These are phyloP conservation scores for Trichoderma aggressivum DNA, from an alignment of 2,329 filamentous ascomycete genomes.

Conservation along the genomic window DNA sequence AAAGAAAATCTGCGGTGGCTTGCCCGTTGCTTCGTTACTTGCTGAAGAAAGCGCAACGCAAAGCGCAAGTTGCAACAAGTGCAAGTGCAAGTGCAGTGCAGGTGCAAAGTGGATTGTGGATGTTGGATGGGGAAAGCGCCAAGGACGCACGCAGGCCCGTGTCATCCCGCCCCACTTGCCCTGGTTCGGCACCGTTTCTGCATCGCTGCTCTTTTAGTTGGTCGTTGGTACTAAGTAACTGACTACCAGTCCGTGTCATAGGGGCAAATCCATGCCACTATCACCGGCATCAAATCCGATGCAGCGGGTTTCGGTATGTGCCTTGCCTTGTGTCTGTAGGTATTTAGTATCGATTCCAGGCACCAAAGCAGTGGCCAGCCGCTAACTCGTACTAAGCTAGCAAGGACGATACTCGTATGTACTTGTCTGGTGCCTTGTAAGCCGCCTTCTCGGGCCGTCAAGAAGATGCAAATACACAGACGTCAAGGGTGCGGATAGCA, in stretches of 20 bases:
- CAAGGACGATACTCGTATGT: not conserved
- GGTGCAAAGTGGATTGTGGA: not conserved
- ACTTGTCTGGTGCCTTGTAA: not conserved
- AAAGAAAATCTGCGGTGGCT: not conserved
- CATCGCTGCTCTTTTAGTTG: not conserved
- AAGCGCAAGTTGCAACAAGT: not conserved
- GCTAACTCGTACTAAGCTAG: not conserved
- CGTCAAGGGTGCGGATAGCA: not conserved
- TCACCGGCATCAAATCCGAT: not conserved
- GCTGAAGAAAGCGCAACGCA: not conserved
- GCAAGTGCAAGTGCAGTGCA: not conserved
- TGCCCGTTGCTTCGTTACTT: not conserved
- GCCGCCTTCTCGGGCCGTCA: not conserved
- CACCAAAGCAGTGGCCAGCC: not conserved
- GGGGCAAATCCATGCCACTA: not conserved
- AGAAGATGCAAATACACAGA: not conserved
- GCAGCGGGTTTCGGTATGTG: not conserved
- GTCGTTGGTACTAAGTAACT: not conserved
- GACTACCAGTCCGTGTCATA: not conserved
- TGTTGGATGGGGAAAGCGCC: not conserved
- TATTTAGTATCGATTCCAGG: not conserved
- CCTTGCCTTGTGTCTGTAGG: not conserved
- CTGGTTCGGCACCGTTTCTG: slow-evolving; percentile 8
- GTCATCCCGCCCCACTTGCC: slow-evolving; percentile 9
- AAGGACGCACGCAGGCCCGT: not conserved